phyloP scores from a whole-genome alignment of 129 eudicot species.

The Lactuca sativa region DNA sequence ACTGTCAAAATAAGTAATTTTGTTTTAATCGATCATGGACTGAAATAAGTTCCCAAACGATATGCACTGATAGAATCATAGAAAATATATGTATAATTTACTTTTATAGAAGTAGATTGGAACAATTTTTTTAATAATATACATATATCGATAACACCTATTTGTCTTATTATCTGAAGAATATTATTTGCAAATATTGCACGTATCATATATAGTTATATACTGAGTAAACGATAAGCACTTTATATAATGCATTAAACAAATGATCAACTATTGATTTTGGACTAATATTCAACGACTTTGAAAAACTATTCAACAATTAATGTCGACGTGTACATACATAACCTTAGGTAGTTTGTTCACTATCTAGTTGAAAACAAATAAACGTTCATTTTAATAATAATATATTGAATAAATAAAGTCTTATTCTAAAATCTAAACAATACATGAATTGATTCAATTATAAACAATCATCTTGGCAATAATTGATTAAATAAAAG shows the following conservation, averaged over 20 bases:
- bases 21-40: too few relatives aligned
- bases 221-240: slow-evolving; percentile 20
- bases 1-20: too few relatives aligned
- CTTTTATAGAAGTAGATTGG: background rate
- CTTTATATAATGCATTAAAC: background rate
- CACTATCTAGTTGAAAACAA: slow-evolving; percentile 1
- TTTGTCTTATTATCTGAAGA: background rate
- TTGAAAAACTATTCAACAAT: slow-evolving; percentile 18
- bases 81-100: background rate
- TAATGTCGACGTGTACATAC: background rate
- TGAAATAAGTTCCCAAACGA: background rate
- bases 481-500: background rate
- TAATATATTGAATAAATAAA: too few relatives aligned
- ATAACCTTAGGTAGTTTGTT: background rate
- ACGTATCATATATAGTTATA: slow-evolving; percentile 12
- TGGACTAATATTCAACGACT: slow-evolving; percentile 23
- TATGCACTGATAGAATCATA: background rate
- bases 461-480: background rate
- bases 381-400: background rate
- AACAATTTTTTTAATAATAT: background rate
- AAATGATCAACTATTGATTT: background rate
- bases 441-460: background rate
- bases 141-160: background rate
- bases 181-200: slow-evolving; percentile 13
- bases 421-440: too few relatives aligned